Evolutionary conservation across 2,329 filamentous ascomycete genomes (phyloP), one percentile per base, ranked within the genome.

Genomic region (Mycosphaerelloides madeirae): DNA sequence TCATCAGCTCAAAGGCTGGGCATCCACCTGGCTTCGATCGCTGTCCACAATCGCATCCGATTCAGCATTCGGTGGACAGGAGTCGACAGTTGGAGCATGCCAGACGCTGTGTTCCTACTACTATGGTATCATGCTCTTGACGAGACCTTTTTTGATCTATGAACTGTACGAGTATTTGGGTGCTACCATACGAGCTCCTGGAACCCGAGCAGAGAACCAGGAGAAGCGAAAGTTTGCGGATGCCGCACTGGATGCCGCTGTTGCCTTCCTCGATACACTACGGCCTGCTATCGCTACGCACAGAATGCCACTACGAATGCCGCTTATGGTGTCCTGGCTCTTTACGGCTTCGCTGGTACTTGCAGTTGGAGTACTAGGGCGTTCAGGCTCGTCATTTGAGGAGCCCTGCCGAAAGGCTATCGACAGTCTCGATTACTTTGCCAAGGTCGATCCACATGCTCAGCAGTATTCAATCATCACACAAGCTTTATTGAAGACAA

Each of bases 61-160:
- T 6, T 32, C 31, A 6, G 6, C 31, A 32, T 6, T n/a, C 6
- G 6, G 15, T 16, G 15, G 16, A 4, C 28, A 39, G 13, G 43
- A 45, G 13, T 34, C 8, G 12, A 29, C 36, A 3, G 55, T 75
- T 6, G 71, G 72, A 2, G 69, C 73, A 4, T 72, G 71, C n/a
- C 73, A 75, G 32, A 66, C 73, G 1, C 65, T 76, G 12, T 70
- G 70, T 25, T 68, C 73, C 3, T 77, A 77, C 45, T 76, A 76
- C 53, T 77, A 74, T 62, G 73, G 71, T 1, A 76, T 77, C 33
- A 76, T 77, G 57, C 61, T 77, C 3, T 58, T 77, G 3, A 75
- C 74, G 6, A 63, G 74, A n/a, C 74, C 74, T 1, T 77, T 77
- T 43, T 61, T 77, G 9, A 70, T 76, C 19, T 77, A 74, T 51